Percentiles rank a stretch among this genome's conserved stretches.
phyloP scores from a whole-genome alignment of 768 basidiomycete genomes.

The Boletus coccyginus region DNA sequence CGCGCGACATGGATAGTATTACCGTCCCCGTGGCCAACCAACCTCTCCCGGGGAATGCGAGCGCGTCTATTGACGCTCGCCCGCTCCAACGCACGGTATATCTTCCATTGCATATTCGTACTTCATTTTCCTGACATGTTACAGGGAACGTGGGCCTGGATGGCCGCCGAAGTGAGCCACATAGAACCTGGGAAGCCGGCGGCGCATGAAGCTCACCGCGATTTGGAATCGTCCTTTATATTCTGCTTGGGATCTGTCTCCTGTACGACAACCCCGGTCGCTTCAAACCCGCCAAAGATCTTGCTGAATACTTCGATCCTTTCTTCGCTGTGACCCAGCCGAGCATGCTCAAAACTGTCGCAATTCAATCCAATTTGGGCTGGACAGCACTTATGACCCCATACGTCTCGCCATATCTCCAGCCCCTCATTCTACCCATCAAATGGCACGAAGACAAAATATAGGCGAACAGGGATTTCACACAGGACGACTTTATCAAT shows the following conservation, averaged over 20 bases:
- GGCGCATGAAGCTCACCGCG: not conserved
- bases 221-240: conserved; percentile 11
- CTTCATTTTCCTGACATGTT: too few species aligned
- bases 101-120: not conserved
- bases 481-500: too few species aligned
- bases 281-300: not conserved
- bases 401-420: too few species aligned
- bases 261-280: not conserved
- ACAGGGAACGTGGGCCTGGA: conserved; percentile 3
- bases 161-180: conserved; percentile 3
- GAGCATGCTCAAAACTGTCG: too few species aligned
- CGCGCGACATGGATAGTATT: not conserved
- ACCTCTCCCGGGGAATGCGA: too few species aligned
- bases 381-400: too few species aligned
- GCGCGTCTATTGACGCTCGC: not conserved
- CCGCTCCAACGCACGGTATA: not conserved
- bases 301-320: too few species aligned
- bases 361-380: too few species aligned
- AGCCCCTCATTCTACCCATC: too few species aligned
- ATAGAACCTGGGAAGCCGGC: not conserved
- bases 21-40: not conserved
- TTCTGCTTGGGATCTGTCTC: conserved; percentile 4
- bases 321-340: too few species aligned
- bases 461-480: too few species aligned
- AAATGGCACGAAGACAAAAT: too few species aligned